A percentile compares a stretch with the other conserved stretches of the same genome.
Evolutionary conservation across 1,284 basidiomycete genomes (phyloP).

Genomic region (Irpex rosettiformis): DNA sequence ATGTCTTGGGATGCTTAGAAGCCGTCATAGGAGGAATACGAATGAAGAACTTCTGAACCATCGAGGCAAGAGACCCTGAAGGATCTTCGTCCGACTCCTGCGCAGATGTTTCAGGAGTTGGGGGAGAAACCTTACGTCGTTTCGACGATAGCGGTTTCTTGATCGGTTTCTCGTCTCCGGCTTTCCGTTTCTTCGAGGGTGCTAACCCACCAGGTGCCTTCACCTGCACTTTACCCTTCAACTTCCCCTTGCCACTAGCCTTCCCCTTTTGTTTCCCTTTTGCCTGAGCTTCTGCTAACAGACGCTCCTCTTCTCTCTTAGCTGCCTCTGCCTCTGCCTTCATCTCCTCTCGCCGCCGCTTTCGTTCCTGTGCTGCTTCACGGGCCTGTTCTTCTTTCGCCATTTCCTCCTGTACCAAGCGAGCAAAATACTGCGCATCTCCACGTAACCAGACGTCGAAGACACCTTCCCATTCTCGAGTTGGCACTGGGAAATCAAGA

Average conservation of each 20-base stretch:
- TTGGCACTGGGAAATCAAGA: slow-evolving; percentile 84
- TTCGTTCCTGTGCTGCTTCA: slow-evolving; percentile 48
- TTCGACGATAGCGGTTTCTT: not conserved
- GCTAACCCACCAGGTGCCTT: slow-evolving; percentile 7
- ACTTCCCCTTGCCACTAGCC: slow-evolving; percentile 21
- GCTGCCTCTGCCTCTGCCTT: slow-evolving; percentile 18
- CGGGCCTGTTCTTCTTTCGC: slow-evolving; percentile 47
- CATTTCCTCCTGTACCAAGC: slow-evolving; percentile 52
- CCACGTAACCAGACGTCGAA: slow-evolving; percentile 93
- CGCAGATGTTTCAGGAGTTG: not conserved
- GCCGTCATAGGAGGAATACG: not conserved
- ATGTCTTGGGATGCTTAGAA: not conserved
- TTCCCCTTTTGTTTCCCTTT: slow-evolving; percentile 13
- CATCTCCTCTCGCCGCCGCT: slow-evolving; percentile 43
- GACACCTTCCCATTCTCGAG: slow-evolving; percentile 85
- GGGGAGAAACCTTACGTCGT: not conserved
- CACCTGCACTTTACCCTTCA: slow-evolving; percentile 22
- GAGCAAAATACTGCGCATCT: slow-evolving; percentile 80
- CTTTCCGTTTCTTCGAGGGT: slow-evolving; percentile 18
- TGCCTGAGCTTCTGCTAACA: not conserved
- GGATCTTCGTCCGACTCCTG: not conserved
- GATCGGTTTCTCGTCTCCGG: not conserved
- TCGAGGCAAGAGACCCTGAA: not conserved
- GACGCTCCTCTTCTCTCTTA: slow-evolving; percentile 9
- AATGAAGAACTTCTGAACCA: not conserved